phyloP scores from a whole-genome alignment of 345 rosid genomes.

The Brassica juncea region DNA sequence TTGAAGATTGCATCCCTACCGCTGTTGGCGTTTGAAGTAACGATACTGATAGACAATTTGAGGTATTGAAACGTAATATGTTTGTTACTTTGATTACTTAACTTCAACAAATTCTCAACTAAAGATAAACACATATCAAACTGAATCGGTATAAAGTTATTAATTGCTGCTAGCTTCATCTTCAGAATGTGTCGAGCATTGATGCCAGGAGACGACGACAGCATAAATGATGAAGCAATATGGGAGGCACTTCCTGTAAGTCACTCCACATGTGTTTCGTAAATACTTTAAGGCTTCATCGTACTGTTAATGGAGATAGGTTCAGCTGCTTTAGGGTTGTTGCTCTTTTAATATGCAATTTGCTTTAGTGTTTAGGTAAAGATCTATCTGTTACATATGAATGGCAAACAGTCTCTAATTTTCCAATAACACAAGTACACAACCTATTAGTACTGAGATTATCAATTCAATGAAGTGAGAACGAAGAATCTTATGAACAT shows the following conservation, averaged over 20 bases:
- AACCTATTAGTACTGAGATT: conserved; percentile 3
- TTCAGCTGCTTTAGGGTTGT: conserved; percentile 14
- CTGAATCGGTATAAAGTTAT: not conserved
- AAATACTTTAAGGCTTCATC: not conserved
- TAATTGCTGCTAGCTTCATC: conserved; percentile 25
- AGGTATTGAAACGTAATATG: conserved; percentile 48
- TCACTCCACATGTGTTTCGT: conserved; percentile 5
- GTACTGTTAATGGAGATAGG: conserved; percentile 4
- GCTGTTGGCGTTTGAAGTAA: conserved; percentile 68
- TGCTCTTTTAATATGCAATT: not conserved
- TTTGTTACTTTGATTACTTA: not conserved
- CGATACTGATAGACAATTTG: conserved; percentile 83
- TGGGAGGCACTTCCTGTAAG: conserved; percentile 99
- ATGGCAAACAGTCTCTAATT: conserved; percentile 2
- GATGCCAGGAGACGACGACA: conserved; percentile 95
- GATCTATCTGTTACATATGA: conserved; percentile 13
- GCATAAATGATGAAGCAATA: conserved; percentile 81
- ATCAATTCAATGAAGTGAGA: not conserved
- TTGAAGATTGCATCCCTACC: conserved; percentile 95
- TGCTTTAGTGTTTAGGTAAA: not conserved
- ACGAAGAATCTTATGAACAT: not conserved
- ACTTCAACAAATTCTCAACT: not conserved
- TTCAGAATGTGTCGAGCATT: conserved; percentile 93
- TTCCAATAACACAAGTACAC: conserved; percentile 10
- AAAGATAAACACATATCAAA: conserved; percentile 10